Base-by-base conservation (phyloP, 1,284 basidiomycete species). In the Pseudozyma sp. region DNA sequence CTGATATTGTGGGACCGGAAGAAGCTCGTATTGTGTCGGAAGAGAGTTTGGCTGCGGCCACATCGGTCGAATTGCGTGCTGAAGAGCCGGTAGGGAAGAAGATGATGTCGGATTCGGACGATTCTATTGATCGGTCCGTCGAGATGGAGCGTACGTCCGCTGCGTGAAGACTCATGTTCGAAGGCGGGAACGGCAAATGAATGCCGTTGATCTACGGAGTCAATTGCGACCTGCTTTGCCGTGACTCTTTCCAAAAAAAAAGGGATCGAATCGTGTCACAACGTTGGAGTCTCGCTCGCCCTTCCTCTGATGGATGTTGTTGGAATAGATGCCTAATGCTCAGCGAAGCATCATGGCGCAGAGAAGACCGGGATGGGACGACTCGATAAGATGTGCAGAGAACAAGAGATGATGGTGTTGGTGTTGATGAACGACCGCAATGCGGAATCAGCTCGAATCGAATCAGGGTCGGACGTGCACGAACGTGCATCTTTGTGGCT, bases 71-170 rank as follows among this genome's bases (percentile, higher is more conserved):
- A 31, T 69, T 67, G 57, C 71, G 65, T n/a, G 61, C 62, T 1
- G 71, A 64, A 11, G 65, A 58, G 39, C 39, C 49, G 55, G 71
- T 74, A 14, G 71, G 71, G 21, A 74, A 74, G 56, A 69, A 74
- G 52, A 74, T 45, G 42, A 74, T 69, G 40, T 65, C 61, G 31
- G 71, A 69, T 18, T 66, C 59, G 36, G 66, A 65, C 44, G 66
- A 65, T 25, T 61, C 62, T 43, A 48, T 49, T 3, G 69, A 66
- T 16, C 49, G 63, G 21, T 66, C 59, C 12, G 69, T 66, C 47
- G 47, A 25, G 38, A 71, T 50, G 4, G 69, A 71, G 11, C 63
- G 40, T 11, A 55, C 48, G 31, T 71, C 69, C 9, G 59, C 51
- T 14, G 59, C n/a, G 43, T 25, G 59, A 2, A 16, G 47, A 39